A percentile compares a stretch with the other conserved stretches of the same genome.
Conservation (phyloP, 345 rosid species). For the Dimocarpus longan region DNA sequence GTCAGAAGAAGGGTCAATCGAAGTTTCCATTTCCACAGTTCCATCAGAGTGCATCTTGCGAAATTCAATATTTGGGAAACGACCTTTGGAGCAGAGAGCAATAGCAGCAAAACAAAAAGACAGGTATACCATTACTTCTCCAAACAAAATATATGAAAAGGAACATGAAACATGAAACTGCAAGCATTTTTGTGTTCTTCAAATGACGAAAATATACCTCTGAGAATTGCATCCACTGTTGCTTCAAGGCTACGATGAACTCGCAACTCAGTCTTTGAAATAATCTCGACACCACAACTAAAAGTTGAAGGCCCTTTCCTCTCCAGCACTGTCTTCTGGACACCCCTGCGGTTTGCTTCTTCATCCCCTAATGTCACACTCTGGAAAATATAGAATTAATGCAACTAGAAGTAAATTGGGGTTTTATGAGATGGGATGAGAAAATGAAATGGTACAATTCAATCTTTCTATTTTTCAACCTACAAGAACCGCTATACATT, state of each 20-base stretch:
- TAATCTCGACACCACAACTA: constrained; percentile 75
- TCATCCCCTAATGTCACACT: constrained; percentile 92
- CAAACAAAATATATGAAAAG: neutral
- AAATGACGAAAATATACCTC: constrained; percentile 44
- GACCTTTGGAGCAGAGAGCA: constrained; percentile 49
- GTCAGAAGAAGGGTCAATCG: constrained; percentile 19
- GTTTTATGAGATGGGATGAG: neutral
- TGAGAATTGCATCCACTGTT: constrained; percentile 82
- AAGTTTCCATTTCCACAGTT: constrained; percentile 31
- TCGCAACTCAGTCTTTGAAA: constrained; percentile 80
- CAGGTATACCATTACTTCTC: neutral
- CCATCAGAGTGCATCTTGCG: constrained; percentile 54
- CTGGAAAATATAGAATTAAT: constrained; percentile 36
- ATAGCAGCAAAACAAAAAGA: constrained; percentile 15
- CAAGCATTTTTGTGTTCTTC: neutral
- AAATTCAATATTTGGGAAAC: constrained; percentile 62
- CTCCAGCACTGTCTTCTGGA: constrained; percentile 84
- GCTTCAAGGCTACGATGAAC: constrained; percentile 90
- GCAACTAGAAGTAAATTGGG: neutral
- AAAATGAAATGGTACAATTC: neutral
- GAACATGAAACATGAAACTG: constrained; percentile 2
- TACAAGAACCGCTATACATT: neutral
- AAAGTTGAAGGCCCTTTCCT: constrained; percentile 89
- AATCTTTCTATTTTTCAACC: neutral
- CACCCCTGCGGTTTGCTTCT: constrained; percentile 84